These are phyloP conservation scores for Hapsidospora chrysogenum DNA, from an alignment of 495 filamentous ascomycete species.

Conservation along the genomic window DNA sequence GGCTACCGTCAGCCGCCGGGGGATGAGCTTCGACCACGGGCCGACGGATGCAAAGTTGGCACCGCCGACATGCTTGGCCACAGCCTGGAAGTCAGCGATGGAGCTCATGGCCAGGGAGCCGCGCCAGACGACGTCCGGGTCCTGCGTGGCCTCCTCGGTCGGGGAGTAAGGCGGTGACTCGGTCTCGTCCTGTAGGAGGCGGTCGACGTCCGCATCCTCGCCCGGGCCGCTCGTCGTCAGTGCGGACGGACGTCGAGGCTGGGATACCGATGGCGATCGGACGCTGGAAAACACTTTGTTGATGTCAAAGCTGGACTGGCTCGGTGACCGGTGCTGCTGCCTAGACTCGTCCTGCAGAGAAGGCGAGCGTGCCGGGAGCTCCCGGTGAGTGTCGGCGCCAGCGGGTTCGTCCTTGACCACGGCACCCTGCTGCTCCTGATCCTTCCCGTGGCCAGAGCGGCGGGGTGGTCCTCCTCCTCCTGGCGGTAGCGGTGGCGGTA, in stretches of 20 bases:
- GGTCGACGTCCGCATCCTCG: slow-evolving; percentile 77
- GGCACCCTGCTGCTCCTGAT: slow-evolving; percentile 18
- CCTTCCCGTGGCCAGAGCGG: slow-evolving; percentile 5
- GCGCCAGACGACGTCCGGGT: slow-evolving; percentile 61
- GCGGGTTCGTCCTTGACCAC: too few relatives aligned
- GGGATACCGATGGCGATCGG: slow-evolving; percentile 34
- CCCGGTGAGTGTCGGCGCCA: slow-evolving; percentile 7
- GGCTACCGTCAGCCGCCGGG: slow-evolving; percentile 51
- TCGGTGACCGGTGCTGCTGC: slow-evolving; percentile 32
- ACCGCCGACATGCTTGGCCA: slow-evolving; percentile 72
- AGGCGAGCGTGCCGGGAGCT: slow-evolving; percentile 8
- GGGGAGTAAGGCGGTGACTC: slow-evolving; percentile 82
- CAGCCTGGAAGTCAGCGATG: slow-evolving; percentile 53
- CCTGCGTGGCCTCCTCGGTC: slow-evolving; percentile 34
- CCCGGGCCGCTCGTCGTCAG: slow-evolving; percentile 31
- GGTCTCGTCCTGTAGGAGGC: slow-evolving; percentile 67
- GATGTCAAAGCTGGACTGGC: slow-evolving; percentile 45
- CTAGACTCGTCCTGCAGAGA: slow-evolving; percentile 21
- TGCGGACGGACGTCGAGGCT: slow-evolving; percentile 28
- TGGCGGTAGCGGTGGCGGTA: background rate
- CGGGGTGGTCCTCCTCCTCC: background rate
- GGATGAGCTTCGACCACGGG: slow-evolving; percentile 55
- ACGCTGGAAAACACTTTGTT: slow-evolving; percentile 54
- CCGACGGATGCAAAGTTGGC: slow-evolving; percentile 48
- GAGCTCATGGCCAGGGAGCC: slow-evolving; percentile 63